Conservation (phyloP, 2,329 filamentous ascomycete genomes). For the Plectosphaerella cucumerina region DNA sequence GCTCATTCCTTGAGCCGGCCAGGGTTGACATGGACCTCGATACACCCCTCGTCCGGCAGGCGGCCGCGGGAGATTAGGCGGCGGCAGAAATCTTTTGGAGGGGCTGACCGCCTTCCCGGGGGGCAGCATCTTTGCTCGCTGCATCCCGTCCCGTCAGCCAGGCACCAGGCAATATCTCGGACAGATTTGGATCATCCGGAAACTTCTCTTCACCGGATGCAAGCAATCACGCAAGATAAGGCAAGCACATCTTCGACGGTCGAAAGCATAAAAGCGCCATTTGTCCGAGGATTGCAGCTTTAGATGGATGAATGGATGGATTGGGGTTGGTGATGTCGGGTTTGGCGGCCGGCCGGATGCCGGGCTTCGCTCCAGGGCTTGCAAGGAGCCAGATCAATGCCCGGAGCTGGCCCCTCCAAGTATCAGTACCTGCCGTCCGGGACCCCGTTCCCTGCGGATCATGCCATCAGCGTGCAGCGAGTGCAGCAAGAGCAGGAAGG, state of each 20-base stretch:
- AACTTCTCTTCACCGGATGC: too few relatives aligned
- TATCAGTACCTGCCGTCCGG: not conserved
- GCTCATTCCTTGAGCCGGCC: not conserved
- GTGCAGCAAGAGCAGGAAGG: not conserved
- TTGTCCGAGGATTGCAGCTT: constrained; percentile 1
- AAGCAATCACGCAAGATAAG: too few relatives aligned
- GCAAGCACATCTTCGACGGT: not conserved
- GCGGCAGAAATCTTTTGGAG: not conserved
- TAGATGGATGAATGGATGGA: not conserved
- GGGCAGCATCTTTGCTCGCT: not conserved
- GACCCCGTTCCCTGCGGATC: constrained; percentile 1
- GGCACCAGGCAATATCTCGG: not conserved
- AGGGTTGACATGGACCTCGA: not conserved
- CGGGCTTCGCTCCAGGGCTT: too few relatives aligned
- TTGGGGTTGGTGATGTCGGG: not conserved
- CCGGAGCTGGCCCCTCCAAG: not conserved
- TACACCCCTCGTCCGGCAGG: not conserved
- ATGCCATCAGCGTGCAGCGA: not conserved
- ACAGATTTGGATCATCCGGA: not conserved
- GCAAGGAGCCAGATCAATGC: not conserved
- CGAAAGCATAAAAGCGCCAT: not conserved
- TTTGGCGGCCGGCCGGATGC: not conserved
- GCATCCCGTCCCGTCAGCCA: not conserved
- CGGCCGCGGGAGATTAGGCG: not conserved
- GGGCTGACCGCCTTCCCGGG: not conserved